These are phyloP conservation scores for Penicillium cataractarum DNA, from an alignment of 495 filamentous ascomycete genomes.

Conservation along the genomic window DNA sequence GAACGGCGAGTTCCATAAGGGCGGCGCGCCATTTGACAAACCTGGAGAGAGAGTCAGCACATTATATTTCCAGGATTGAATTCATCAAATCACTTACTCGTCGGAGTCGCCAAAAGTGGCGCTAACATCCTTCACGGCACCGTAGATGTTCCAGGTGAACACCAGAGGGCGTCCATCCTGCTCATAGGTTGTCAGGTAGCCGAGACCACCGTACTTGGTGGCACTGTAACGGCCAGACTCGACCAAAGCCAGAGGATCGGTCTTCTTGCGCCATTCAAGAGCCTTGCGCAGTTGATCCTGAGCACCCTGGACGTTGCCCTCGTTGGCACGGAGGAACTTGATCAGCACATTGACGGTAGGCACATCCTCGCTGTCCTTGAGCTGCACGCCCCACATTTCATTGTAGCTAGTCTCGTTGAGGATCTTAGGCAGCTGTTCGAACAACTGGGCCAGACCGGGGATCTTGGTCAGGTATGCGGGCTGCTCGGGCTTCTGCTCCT, in stretches of 20 bases:
- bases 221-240: slow-evolving; percentile 57
- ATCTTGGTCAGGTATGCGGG: slow-evolving; percentile 45
- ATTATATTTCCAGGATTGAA: background rate
- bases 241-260: slow-evolving; percentile 48
- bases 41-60: slow-evolving; percentile 38
- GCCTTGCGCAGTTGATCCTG: slow-evolving; percentile 76
- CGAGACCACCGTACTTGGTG: slow-evolving; percentile 50
- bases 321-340: slow-evolving; percentile 89
- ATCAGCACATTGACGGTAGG: slow-evolving; percentile 81
- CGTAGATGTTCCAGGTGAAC: slow-evolving; percentile 86
- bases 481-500: slow-evolving; percentile 34
- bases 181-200: slow-evolving; percentile 55
- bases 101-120: slow-evolving; percentile 76
- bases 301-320: slow-evolving; percentile 70
- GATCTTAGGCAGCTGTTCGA: slow-evolving; percentile 46
- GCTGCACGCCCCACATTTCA: slow-evolving; percentile 79
- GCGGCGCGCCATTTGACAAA: slow-evolving; percentile 86
- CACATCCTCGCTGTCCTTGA: slow-evolving; percentile 60
- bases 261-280: slow-evolving; percentile 76
- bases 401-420: slow-evolving; percentile 54
- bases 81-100: slow-evolving; percentile 58
- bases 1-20: slow-evolving; percentile 80
- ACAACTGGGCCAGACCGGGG: slow-evolving; percentile 42
- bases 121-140: slow-evolving; percentile 70
- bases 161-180: slow-evolving; percentile 50